phyloP scores from a whole-genome alignment of 2,329 filamentous ascomycete species.

The Pseudomassariella vexata region DNA sequence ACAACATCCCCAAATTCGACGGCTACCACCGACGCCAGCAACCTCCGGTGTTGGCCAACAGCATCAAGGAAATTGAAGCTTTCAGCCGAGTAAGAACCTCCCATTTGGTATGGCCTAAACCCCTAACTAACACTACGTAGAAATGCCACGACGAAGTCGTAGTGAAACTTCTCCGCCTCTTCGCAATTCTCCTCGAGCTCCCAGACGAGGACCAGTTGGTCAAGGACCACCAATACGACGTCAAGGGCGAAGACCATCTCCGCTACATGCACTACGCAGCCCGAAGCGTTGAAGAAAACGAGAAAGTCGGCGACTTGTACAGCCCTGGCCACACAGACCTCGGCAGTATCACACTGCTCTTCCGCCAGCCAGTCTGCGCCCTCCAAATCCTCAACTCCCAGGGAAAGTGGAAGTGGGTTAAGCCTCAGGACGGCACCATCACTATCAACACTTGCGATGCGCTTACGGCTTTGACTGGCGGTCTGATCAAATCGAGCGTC shows the following conservation, averaged over 20 bases:
- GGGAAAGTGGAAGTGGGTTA: slow-evolving; percentile 38
- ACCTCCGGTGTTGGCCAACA: slow-evolving; percentile 3
- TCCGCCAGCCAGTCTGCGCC: slow-evolving; percentile 51
- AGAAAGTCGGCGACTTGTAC: slow-evolving; percentile 26
- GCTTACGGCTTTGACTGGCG: slow-evolving; percentile 37
- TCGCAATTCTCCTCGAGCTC: slow-evolving; percentile 55
- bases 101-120: too few species aligned
- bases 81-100: slow-evolving; percentile 1
- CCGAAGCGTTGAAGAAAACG: slow-evolving; percentile 32
- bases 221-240: slow-evolving; percentile 50
- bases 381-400: slow-evolving; percentile 44
- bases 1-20: slow-evolving; percentile 56
- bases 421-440: slow-evolving; percentile 37
- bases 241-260: slow-evolving; percentile 54
- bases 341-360: slow-evolving; percentile 49
- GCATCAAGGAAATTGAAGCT: slow-evolving; percentile 2
- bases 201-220: slow-evolving; percentile 53
- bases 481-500: slow-evolving; percentile 30
- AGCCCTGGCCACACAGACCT: slow-evolving; percentile 46
- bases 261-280: slow-evolving; percentile 53
- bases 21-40: slow-evolving; percentile 37
- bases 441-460: slow-evolving; percentile 43
- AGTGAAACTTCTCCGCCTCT: slow-evolving; percentile 50
- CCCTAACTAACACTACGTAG: not conserved
- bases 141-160: slow-evolving; percentile 37